Evolutionary conservation across 805 yeast species (phyloP).

Genomic region (Metschnikowia dekortorum): DNA sequence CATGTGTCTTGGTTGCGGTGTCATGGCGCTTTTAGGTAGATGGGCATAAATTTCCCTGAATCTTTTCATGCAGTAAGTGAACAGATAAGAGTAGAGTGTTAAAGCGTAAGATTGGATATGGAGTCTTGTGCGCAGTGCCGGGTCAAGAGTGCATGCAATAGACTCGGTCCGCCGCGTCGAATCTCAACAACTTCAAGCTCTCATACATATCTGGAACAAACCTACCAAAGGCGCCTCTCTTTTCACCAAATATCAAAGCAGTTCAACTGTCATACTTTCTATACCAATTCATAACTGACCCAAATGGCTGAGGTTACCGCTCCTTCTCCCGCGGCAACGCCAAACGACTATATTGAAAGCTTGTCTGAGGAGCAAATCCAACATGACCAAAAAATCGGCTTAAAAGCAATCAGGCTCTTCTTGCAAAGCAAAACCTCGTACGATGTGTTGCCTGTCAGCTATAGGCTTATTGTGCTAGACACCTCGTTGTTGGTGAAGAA

Average conservation of each 20-base stretch:
- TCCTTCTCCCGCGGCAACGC: slow-evolving; percentile 27
- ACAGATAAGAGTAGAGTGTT: not conserved
- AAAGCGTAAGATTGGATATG: too few species aligned
- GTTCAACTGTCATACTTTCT: not conserved
- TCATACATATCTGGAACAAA: not conserved
- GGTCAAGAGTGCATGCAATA: slow-evolving; percentile 2
- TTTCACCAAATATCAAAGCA: not conserved
- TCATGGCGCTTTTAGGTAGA: slow-evolving; percentile 32
- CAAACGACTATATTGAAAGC: slow-evolving; percentile 41
- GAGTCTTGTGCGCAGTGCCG: not conserved
- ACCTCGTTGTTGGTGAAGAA: slow-evolving; percentile 87
- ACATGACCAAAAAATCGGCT: slow-evolving; percentile 68
- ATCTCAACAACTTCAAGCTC: not conserved
- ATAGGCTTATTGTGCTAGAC: slow-evolving; percentile 87
- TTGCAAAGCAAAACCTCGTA: slow-evolving; percentile 88
- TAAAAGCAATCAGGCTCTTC: slow-evolving; percentile 78
- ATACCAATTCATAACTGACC: not conserved
- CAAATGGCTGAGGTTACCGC: slow-evolving; percentile 20
- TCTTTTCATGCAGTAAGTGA: not conserved
- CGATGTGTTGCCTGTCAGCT: slow-evolving; percentile 94
- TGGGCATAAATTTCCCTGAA: slow-evolving; percentile 23
- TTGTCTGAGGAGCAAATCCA: slow-evolving; percentile 40
- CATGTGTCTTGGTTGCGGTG: slow-evolving; percentile 25
- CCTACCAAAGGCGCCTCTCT: not conserved
- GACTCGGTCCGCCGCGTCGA: not conserved